Base-by-base conservation (phyloP, 2,329 filamentous ascomycete species). In the Graphium sp. region DNA sequence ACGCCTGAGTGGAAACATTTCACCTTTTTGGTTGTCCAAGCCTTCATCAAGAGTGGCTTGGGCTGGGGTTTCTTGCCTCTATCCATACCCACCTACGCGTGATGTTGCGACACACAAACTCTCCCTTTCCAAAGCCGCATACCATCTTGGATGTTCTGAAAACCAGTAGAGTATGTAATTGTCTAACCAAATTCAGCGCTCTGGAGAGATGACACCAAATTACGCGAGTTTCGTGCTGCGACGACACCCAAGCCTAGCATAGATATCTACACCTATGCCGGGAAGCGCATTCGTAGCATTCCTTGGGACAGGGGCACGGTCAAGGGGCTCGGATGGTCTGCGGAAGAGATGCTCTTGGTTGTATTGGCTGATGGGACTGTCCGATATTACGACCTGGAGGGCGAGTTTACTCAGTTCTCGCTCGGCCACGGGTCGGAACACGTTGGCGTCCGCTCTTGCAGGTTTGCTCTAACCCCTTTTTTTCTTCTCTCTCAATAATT, bases 341-440 rank as follows among this genome's bases (percentile, higher is more conserved):
- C 93, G 44, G 83, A 94, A 38, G 89, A 98, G 60, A 78, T 80
- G 46, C 64, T 98, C 26, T 59, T 98, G 4, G 78, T 94, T 0
- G 74, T 95, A 29, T 82, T 84, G 7, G 70, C 79, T 30, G 87
- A 98, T 45, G 89, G 89, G 15, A 87, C 74, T 2, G 87, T 95
- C 24, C 68, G 85, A 34, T 89, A 83, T 49, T 94, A 84, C 48
- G 81, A 89, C 44, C 58, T 98, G n/a, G 80, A 93, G 48, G 82
- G 79, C 36, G 87, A 95, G 47, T 98, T 98, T 47, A 82, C 77
- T 11, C 85, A 92, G 33, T 98, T 95, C 50, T 85, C 81, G 2
- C 61, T 98, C 0, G 89, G 87, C 30, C 77, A 91, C 50, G 81
- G 81, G 15, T 76, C 85, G 15, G 89, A 95, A 42, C 81, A 92